Percentiles rank a stretch among this genome's conserved stretches.
These are phyloP conservation scores for Fusarium neocosmosporiellum DNA, from an alignment of 2,329 filamentous ascomycete genomes.

Conservation along the genomic window DNA sequence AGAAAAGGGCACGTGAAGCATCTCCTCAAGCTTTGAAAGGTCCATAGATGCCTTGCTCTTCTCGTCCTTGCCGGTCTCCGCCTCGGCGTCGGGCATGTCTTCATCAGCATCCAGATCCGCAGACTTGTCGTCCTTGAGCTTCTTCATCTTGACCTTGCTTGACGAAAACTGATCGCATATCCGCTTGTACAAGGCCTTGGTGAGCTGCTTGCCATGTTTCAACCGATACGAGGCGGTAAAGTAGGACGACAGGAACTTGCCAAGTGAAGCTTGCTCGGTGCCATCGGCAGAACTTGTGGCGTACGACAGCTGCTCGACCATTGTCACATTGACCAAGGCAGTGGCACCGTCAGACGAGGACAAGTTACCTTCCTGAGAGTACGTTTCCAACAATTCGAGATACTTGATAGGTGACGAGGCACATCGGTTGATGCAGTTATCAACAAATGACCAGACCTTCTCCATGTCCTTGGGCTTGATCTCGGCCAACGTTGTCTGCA, in stretches of 20 bases:
- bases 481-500: constrained; percentile 39
- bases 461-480: constrained; percentile 46
- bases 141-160: constrained; percentile 40
- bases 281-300: constrained; percentile 63
- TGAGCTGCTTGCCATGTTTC: constrained; percentile 54
- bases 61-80: not conserved
- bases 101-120: constrained; percentile 25
- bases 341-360: constrained; percentile 32
- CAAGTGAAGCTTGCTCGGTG: constrained; percentile 58
- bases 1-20: constrained; percentile 62
- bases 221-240: constrained; percentile 65
- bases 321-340: constrained; percentile 75
- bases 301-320: constrained; percentile 84
- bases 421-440: constrained; percentile 84
- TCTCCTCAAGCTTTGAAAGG: constrained; percentile 60
- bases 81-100: constrained; percentile 30
- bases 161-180: constrained; percentile 47
- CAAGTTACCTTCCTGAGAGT: constrained; percentile 44
- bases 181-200: constrained; percentile 45
- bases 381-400: constrained; percentile 74
- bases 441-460: constrained; percentile 76
- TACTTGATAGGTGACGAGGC: constrained; percentile 84
- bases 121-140: constrained; percentile 30
- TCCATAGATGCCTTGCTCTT: constrained; percentile 41
- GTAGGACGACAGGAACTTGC: constrained; percentile 68